Conservation (phyloP, 345 rosid species). For the Arabidopsis suecica region DNA sequence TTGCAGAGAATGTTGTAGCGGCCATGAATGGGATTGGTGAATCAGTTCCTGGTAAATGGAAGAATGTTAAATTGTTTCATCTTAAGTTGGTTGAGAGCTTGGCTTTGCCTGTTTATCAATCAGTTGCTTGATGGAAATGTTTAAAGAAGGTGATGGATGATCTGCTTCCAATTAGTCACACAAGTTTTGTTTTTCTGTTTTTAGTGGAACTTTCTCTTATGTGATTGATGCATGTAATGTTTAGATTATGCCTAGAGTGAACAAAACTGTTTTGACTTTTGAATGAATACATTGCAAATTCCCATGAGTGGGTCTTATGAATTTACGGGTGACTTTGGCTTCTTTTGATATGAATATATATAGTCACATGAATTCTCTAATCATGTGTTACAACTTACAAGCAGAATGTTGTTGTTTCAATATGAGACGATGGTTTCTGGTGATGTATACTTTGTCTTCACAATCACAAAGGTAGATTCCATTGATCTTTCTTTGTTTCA, state of each 20-base stretch:
- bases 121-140: slow-evolving; percentile 8
- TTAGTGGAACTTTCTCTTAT: neutral
- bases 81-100: slow-evolving; percentile 71
- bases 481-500: neutral
- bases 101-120: slow-evolving; percentile 76
- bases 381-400: neutral
- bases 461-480: neutral
- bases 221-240: slow-evolving; percentile 21
- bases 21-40: slow-evolving; percentile 62
- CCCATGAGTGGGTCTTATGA: neutral
- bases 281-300: slow-evolving; percentile 7
- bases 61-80: slow-evolving; percentile 64
- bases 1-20: slow-evolving; percentile 61
- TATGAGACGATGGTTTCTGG: neutral
- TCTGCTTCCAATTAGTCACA: slow-evolving; percentile 1
- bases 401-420: neutral
- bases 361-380: neutral
- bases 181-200: slow-evolving; percentile 1
- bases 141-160: neutral
- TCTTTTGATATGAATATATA: neutral
- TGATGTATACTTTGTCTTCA: neutral
- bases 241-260: neutral
- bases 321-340: neutral
- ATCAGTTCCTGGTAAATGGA: slow-evolving; percentile 72
- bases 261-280: neutral